phyloP scores from a whole-genome alignment of 768 basidiomycete species.

The Agaricus subrufescens region DNA sequence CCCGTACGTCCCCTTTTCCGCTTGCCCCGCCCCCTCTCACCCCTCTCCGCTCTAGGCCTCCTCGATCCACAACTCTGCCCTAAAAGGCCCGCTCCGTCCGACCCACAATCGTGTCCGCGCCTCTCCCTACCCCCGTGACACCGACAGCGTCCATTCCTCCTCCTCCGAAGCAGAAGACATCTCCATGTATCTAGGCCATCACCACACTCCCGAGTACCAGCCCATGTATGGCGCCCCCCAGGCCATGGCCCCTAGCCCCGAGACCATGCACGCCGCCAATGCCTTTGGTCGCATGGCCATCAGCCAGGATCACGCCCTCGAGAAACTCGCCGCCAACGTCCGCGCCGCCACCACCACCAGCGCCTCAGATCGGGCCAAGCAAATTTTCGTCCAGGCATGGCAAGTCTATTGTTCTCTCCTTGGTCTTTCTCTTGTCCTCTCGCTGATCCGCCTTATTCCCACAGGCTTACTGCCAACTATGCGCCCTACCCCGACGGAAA shows the following conservation, averaged over 20 bases:
- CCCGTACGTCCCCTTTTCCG: constrained; percentile 9
- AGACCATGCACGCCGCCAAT: constrained; percentile 61
- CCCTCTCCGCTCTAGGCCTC: neutral
- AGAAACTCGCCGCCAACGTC: constrained; percentile 84
- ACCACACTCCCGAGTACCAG: constrained; percentile 54
- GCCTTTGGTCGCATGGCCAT: constrained; percentile 76
- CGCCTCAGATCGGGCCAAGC: constrained; percentile 86
- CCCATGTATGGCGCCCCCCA: constrained; percentile 54
- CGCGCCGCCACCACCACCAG: constrained; percentile 87
- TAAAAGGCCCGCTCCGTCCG: constrained; percentile 74
- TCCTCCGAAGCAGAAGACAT: constrained; percentile 89
- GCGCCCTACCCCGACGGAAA: constrained; percentile 90
- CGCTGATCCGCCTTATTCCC: constrained; percentile 4
- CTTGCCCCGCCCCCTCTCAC: constrained; percentile 27
- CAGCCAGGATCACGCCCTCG: constrained; percentile 71
- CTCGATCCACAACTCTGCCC: constrained; percentile 47
- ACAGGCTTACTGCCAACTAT: constrained; percentile 84
- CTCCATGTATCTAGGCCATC: constrained; percentile 63
- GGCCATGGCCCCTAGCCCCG: constrained; percentile 43
- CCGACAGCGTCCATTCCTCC: constrained; percentile 82
- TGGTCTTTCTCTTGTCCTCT: constrained; percentile 14
- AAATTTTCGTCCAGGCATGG: constrained; percentile 93
- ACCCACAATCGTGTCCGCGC: constrained; percentile 78
- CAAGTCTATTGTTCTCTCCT: constrained; percentile 31
- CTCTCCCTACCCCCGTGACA: constrained; percentile 83